A percentile compares a stretch with the other conserved stretches of the same genome.
phyloP scores from a whole-genome alignment of 306 rosid species.

The Comarum palustre region DNA sequence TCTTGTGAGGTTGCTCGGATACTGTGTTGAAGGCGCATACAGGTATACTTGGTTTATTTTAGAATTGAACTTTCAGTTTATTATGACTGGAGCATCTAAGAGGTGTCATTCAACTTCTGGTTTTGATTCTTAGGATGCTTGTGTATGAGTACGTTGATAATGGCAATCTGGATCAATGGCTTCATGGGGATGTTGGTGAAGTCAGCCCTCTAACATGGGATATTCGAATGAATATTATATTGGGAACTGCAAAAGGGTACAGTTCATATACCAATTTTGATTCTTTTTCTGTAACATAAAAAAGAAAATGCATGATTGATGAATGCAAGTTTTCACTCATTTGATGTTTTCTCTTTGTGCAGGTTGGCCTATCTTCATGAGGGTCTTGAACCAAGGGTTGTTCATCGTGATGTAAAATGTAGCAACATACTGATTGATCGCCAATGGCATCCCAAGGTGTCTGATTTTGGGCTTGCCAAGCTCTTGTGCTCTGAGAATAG shows the following conservation, averaged over 20 bases:
- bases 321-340: constrained; percentile 23
- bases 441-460: constrained; percentile 90
- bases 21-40: constrained; percentile 98
- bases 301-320: constrained; percentile 4
- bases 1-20: constrained; percentile 94
- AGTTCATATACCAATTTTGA: neutral
- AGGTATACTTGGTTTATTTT: constrained; percentile 46
- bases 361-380: constrained; percentile 98
- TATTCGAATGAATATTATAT: constrained; percentile 69
- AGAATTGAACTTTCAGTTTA: constrained; percentile 13
- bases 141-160: constrained; percentile 92
- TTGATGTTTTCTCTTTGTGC: constrained; percentile 30
- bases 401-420: constrained; percentile 92
- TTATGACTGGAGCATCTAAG: constrained; percentile 1
- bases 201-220: constrained; percentile 93
- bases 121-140: constrained; percentile 69
- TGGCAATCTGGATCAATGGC: constrained; percentile 95
- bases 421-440: constrained; percentile 88
- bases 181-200: constrained; percentile 88
- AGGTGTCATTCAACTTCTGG: constrained; percentile 22
- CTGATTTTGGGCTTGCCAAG: constrained; percentile 98
- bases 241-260: constrained; percentile 97
- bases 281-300: neutral
- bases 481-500: constrained; percentile 81
- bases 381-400: constrained; percentile 99